phyloP scores from a whole-genome alignment of 768 basidiomycete species.

The Auriscalpium vulgare region DNA sequence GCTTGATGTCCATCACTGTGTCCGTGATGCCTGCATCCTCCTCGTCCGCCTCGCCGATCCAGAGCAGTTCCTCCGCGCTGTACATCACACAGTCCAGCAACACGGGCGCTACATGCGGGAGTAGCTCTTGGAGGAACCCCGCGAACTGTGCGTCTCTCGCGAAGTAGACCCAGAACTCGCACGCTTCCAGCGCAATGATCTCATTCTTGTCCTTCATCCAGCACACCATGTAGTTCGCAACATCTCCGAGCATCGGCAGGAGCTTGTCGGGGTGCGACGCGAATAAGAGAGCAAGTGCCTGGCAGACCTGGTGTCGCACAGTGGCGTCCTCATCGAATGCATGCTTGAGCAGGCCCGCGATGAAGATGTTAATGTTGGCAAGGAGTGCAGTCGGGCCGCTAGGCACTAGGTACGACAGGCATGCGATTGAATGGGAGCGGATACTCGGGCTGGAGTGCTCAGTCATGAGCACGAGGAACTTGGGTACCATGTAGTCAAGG shows the following conservation, averaged over 20 bases:
- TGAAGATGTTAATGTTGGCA: constrained; percentile 88
- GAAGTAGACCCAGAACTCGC: constrained; percentile 99
- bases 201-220: constrained; percentile 97
- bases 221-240: constrained; percentile 98
- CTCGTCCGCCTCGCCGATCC: constrained; percentile 88
- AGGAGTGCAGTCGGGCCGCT: constrained; percentile 81
- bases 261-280: constrained; percentile 92
- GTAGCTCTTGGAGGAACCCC: constrained; percentile 73
- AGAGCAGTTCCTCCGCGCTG: constrained; percentile 90
- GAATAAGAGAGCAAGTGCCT: constrained; percentile 87
- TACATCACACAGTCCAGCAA: constrained; percentile 97
- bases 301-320: constrained; percentile 92
- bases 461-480: constrained; percentile 83
- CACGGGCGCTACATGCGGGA: constrained; percentile 88
- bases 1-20: constrained; percentile 93
- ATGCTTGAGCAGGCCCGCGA: constrained; percentile 87
- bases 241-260: constrained; percentile 90
- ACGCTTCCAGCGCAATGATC: constrained; percentile 92
- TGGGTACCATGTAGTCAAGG: constrained; percentile 93
- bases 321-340: constrained; percentile 92
- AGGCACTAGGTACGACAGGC: constrained; percentile 88
- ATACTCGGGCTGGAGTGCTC: constrained; percentile 84
- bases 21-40: constrained; percentile 83
- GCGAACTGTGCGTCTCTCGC: constrained; percentile 90
- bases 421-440: constrained; percentile 89